phyloP scores from a whole-genome alignment of 1,284 basidiomycete species.

The Thecaphora thlaspeos region DNA sequence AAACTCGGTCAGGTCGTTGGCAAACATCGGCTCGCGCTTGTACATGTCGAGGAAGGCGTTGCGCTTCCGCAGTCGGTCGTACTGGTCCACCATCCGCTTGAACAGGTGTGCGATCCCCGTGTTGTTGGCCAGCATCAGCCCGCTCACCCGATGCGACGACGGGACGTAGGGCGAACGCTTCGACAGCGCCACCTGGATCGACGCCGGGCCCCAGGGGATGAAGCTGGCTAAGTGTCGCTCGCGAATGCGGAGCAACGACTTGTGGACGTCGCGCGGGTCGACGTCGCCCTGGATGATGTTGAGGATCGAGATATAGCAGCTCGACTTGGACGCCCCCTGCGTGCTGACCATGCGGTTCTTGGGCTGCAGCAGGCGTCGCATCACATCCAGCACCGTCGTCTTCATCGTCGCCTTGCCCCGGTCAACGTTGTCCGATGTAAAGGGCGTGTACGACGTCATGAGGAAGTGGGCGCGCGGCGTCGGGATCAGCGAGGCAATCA shows the following conservation, averaged over 20 bases:
- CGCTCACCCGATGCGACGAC: constrained; percentile 85
- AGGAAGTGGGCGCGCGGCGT: constrained; percentile 99
- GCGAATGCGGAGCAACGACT: constrained; percentile 91
- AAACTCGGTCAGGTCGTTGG: constrained; percentile 51
- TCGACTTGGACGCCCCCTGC: constrained; percentile 49
- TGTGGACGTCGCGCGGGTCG: constrained; percentile 96
- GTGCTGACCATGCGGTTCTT: constrained; percentile 99
- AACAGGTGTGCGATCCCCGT: constrained; percentile 84
- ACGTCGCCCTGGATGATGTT: constrained; percentile 98
- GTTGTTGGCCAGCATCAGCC: constrained; percentile 97
- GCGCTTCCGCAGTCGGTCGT: constrained; percentile 79
- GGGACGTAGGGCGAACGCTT: constrained; percentile 84
- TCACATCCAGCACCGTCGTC: constrained; percentile 78
- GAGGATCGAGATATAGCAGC: constrained; percentile 85
- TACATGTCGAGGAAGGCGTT: constrained; percentile 98
- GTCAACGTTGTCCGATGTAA: constrained; percentile 74
- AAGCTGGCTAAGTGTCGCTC: constrained; percentile 96
- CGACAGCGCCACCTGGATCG: constrained; percentile 94
- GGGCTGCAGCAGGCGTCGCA: constrained; percentile 93
- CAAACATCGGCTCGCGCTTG: constrained; percentile 76
- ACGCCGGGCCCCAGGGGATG: constrained; percentile 98
- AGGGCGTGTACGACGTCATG: constrained; percentile 99
- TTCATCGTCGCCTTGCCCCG: constrained; percentile 57
- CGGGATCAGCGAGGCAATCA: constrained; percentile 94
- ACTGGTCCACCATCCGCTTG: constrained; percentile 94